Percentiles rank a stretch among this genome's conserved stretches.
phyloP scores from a whole-genome alignment of 1,284 basidiomycete species.

The Mycosarcoma mackinlayi region DNA sequence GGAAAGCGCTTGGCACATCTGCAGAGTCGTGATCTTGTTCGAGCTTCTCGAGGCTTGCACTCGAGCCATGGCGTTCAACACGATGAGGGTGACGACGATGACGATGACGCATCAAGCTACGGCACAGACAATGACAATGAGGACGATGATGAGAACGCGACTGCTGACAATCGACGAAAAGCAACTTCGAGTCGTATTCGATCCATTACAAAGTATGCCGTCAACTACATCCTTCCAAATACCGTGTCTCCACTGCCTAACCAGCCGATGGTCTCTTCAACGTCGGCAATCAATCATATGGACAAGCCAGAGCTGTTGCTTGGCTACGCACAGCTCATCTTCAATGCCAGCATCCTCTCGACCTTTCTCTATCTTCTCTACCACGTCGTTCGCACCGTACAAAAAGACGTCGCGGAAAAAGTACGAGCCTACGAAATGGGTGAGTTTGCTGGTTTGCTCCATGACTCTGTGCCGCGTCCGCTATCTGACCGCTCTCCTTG shows the following conservation, averaged over 20 bases:
- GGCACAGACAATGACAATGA: slow-evolving; percentile 26
- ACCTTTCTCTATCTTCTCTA: slow-evolving; percentile 86
- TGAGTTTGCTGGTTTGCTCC: slow-evolving; percentile 69
- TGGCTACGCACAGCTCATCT: slow-evolving; percentile 81
- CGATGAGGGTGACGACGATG: slow-evolving; percentile 7
- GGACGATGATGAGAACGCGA: slow-evolving; percentile 16
- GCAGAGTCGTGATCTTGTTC: slow-evolving; percentile 36
- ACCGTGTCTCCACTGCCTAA: slow-evolving; percentile 24
- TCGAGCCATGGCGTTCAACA: background rate
- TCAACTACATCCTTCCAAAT: slow-evolving; percentile 50
- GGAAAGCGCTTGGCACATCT: slow-evolving; percentile 45
- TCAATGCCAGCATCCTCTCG: slow-evolving; percentile 87
- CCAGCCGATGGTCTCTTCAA: slow-evolving; percentile 5
- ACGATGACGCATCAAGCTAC: slow-evolving; percentile 14
- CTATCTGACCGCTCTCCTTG: background rate
- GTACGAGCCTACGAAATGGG: slow-evolving; percentile 90
- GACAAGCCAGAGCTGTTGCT: slow-evolving; percentile 56
- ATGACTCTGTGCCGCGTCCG: too few relatives aligned
- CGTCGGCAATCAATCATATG: slow-evolving; percentile 26
- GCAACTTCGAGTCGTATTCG: slow-evolving; percentile 39
- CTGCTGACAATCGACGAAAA: background rate
- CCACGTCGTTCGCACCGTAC: slow-evolving; percentile 87
- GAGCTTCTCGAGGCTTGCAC: slow-evolving; percentile 9
- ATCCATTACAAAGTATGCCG: slow-evolving; percentile 50
- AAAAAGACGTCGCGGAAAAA: slow-evolving; percentile 87